phyloP scores from a whole-genome alignment of 345 rosid species.

The Salix dunnii region DNA sequence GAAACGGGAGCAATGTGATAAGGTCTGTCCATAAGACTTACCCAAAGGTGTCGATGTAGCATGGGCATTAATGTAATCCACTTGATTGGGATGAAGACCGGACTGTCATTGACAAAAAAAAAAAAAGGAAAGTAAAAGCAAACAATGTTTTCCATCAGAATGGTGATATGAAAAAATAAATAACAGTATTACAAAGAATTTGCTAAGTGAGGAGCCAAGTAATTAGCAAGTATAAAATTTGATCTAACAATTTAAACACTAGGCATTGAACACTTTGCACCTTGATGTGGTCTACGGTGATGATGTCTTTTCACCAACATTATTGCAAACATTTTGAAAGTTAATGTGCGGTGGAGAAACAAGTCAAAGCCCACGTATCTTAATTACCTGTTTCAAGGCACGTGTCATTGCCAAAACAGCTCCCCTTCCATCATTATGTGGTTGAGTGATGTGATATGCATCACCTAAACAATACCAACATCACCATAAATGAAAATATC shows the following conservation, averaged over 20 bases:
- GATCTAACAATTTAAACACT: conserved; percentile 1
- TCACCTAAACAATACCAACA: conserved; percentile 51
- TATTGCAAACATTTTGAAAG: neutral
- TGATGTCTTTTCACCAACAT: neutral
- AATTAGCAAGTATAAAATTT: conserved; percentile 2
- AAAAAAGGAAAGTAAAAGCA: conserved; percentile 19
- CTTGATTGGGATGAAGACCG: conserved; percentile 68
- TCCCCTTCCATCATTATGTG: conserved; percentile 86
- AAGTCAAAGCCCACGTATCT: neutral
- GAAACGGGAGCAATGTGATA: conserved; percentile 15
- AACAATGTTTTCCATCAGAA: conserved; percentile 3
- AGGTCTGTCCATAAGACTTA: conserved; percentile 27
- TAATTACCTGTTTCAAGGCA: conserved; percentile 66
- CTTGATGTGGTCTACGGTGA: neutral
- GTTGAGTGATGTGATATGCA: conserved; percentile 94
- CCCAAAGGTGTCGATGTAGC: conserved; percentile 95
- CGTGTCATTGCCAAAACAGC: conserved; percentile 86
- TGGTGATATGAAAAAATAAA: neutral
- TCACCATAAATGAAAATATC: conserved; percentile 12
- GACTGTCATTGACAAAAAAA: conserved; percentile 49
- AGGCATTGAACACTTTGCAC: conserved; percentile 1
- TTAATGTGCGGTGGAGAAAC: conserved; percentile 3
- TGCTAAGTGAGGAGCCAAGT: neutral
- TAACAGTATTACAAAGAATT: conserved; percentile 1
- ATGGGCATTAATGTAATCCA: conserved; percentile 89